Base-by-base conservation (phyloP, 352 stramenopile genomes). In the Globisporangium solare region DNA sequence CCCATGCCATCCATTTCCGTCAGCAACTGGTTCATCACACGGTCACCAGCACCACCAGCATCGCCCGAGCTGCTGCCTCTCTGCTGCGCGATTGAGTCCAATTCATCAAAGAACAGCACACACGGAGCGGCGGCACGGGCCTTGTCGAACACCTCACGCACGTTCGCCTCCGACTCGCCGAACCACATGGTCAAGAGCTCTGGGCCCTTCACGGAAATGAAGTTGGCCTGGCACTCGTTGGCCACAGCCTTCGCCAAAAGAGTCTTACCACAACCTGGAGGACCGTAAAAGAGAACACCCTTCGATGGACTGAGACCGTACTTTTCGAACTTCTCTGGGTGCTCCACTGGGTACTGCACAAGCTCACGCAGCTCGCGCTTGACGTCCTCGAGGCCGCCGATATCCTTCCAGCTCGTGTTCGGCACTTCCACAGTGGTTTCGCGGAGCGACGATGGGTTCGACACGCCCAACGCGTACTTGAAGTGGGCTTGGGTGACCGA, bases 121-220 rank as follows among this genome's bases (percentile, higher is more conserved):
- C 96, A 99, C 17, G 97, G 97, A 46, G 96, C 96, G 20, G 97
- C 96, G 39, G 89, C 88, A 54, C 97, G 90, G 15, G 97, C 97
- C 76, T 99, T 99, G 75, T 99, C 96, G 69, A 99, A 99, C 17
- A 99, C 87, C 68, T 99, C 96, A 68, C 97, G 96, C 21, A 99
- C 97, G 71, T 99, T 99, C 15, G 93, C 92, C 71, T 99, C 97
- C 24, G 89, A 98, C 75, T 99, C 97, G 76, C 97, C 97, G 62
- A 99, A 99, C 96, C 97, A 99, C 97, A 99, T 99, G 46, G 96
- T 99, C 61, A 99, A 71, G 31, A 99, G 86, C 74, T 99, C 98
- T 17, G 98, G 97, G 51, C 96, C 97, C 86, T 99, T 99, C 48
- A 99, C 94, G n/a, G 90, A 98, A 63, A 99, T 99, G 69, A 99